A percentile compares a stretch with the other conserved stretches of the same genome.
These are phyloP conservation scores for Solanum piurae DNA, from an alignment of 257 asterid genomes.

Conservation along the genomic window DNA sequence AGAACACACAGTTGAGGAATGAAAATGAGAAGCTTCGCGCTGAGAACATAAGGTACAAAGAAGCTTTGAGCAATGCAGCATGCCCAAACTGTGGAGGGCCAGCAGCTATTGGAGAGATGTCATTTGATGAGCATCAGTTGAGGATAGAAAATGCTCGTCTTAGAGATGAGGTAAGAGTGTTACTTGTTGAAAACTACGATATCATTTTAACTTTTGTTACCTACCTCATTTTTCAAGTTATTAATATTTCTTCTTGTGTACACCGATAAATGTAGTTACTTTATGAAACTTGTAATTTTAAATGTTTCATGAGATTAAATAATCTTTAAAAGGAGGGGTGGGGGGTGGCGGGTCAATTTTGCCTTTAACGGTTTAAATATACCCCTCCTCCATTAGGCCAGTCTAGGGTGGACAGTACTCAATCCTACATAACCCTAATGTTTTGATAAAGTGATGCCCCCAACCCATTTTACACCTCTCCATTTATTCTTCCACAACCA, in stretches of 20 bases:
- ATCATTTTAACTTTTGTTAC: background rate
- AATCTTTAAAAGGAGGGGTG: background rate
- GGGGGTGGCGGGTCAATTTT: background rate
- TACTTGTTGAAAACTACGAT: background rate
- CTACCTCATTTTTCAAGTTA: too few species aligned
- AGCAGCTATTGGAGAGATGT: constrained; percentile 64
- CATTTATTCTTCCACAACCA: background rate
- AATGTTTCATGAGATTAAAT: background rate
- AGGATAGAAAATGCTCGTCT: constrained; percentile 67
- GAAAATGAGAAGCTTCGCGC: constrained; percentile 68
- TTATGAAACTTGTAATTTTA: background rate
- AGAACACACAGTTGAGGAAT: constrained; percentile 45
- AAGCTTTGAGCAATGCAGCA: constrained; percentile 49
- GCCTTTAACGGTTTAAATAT: background rate
- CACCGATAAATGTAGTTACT: background rate
- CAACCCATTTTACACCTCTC: background rate
- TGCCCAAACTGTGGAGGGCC: constrained; percentile 74
- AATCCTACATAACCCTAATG: background rate
- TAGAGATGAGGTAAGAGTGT: constrained; percentile 46
- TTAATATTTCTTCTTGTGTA: background rate
- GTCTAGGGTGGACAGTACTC: background rate
- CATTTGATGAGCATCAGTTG: constrained; percentile 69
- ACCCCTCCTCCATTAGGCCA: background rate
- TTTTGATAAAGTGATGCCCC: background rate
- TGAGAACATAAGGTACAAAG: constrained; percentile 52